These are phyloP conservation scores for Daldinia caldariorum DNA, from an alignment of 495 filamentous ascomycete species.

Conservation along the genomic window DNA sequence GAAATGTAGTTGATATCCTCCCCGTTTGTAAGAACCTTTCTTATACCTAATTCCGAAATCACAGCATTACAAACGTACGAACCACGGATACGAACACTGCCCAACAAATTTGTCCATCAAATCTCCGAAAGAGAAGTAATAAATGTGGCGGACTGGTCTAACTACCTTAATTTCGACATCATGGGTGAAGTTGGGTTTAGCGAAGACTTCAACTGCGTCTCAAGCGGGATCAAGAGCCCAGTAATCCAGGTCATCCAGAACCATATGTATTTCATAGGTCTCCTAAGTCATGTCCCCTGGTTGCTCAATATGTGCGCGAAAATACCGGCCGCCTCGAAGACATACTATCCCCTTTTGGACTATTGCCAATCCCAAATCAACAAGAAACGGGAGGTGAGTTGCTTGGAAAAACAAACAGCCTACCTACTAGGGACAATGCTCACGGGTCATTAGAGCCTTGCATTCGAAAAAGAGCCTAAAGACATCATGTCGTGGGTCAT, in stretches of 20 bases:
- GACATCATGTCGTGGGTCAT: slow-evolving; percentile 44
- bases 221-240: slow-evolving; percentile 39
- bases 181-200: slow-evolving; percentile 44
- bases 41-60: not conserved
- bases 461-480: slow-evolving; percentile 25
- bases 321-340: slow-evolving; percentile 18
- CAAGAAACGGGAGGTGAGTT: slow-evolving; percentile 29
- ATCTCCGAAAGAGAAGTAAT: slow-evolving; percentile 36
- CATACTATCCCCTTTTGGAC: slow-evolving; percentile 17
- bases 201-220: slow-evolving; percentile 54
- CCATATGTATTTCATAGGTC: slow-evolving; percentile 49
- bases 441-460: not conserved
- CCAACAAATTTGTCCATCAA: slow-evolving; percentile 43
- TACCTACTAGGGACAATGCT: no score
- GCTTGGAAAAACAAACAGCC: not conserved
- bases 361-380: slow-evolving; percentile 26
- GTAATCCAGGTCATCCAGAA: slow-evolving; percentile 47
- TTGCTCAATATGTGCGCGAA: slow-evolving; percentile 38
- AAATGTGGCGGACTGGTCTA: slow-evolving; percentile 43
- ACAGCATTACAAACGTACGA: slow-evolving; percentile 44
- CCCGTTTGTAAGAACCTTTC: not conserved
- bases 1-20: slow-evolving; percentile 36
- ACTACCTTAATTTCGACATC: slow-evolving; percentile 48
- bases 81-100: slow-evolving; percentile 40
- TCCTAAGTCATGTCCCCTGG: slow-evolving; percentile 52